phyloP scores from a whole-genome alignment of 73 alveolate genomes.

The Symbiodinium natans region DNA sequence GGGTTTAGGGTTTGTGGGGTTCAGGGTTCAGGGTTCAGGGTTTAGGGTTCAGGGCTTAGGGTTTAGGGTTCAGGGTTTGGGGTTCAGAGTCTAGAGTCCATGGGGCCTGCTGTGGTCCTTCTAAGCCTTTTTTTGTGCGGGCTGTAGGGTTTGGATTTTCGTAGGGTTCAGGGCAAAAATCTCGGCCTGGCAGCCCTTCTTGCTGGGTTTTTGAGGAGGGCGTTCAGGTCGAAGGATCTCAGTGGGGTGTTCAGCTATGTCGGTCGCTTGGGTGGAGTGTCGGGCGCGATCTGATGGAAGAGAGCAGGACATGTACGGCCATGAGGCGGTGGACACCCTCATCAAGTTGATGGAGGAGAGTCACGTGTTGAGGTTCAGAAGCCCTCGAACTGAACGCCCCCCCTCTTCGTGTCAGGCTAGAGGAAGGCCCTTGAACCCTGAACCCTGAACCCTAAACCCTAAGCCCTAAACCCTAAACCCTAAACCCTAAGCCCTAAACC shows the following conservation, averaged over 20 bases:
- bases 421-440: too few species aligned
- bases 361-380: neutral
- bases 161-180: neutral
- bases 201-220: neutral
- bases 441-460: neutral
- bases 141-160: neutral
- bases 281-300: too few species aligned
- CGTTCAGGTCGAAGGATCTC: too few species aligned
- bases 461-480: neutral
- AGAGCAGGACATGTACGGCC: slow-evolving; percentile 22
- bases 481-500: neutral
- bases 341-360: slow-evolving; percentile 52
- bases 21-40: neutral
- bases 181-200: too few species aligned
- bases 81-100: neutral
- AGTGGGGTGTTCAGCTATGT: too few species aligned
- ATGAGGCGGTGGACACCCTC: slow-evolving; percentile 83
- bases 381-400: too few species aligned
- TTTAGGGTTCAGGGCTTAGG: neutral
- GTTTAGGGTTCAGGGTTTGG: neutral
- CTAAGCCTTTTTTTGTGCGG: too few species aligned
- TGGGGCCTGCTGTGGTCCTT: too few species aligned
- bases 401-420: too few species aligned
- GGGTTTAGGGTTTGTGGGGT: neutral
- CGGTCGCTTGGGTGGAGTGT: too few species aligned